phyloP scores from a whole-genome alignment of 2,329 filamentous ascomycete species.

The Drechmeria coniospora region DNA sequence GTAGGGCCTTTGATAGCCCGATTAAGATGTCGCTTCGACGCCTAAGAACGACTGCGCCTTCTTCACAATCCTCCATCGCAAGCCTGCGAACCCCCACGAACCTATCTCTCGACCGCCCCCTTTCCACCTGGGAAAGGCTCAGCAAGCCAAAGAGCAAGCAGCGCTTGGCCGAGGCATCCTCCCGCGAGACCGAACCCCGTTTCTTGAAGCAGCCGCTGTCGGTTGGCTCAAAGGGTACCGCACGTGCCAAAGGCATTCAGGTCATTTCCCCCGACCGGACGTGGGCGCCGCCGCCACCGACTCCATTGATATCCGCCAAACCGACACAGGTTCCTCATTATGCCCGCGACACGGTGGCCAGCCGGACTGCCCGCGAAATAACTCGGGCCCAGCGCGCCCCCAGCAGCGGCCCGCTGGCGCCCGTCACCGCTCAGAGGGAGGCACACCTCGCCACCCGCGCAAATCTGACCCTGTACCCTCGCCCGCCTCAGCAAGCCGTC shows the following conservation, averaged over 20 bases:
- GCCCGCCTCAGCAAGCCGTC: conserved; percentile 23
- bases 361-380: conserved; percentile 48
- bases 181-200: conserved; percentile 62
- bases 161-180: conserved; percentile 82
- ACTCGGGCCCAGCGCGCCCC: conserved; percentile 43
- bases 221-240: conserved; percentile 47
- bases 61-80: conserved; percentile 51
- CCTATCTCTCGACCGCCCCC: conserved; percentile 35
- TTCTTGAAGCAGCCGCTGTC: conserved; percentile 68
- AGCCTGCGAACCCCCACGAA: conserved; percentile 47
- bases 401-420: conserved; percentile 35
- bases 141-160: conserved; percentile 46
- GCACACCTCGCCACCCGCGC: conserved; percentile 34
- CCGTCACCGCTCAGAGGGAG: conserved; percentile 39
- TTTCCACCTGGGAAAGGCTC: conserved; percentile 47
- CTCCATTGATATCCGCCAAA: conserved; percentile 41
- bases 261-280: conserved; percentile 38
- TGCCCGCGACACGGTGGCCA: conserved; percentile 49
- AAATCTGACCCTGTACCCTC: conserved; percentile 27
- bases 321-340: conserved; percentile 43
- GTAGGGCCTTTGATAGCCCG: conserved; percentile 82
- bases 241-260: conserved; percentile 42
- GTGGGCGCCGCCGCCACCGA: conserved; percentile 34
- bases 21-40: conserved; percentile 29
- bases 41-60: conserved; percentile 20